Conservation (phyloP, 225 moss, liverwort and hornwort species). For the Polytrichum commune region DNA sequence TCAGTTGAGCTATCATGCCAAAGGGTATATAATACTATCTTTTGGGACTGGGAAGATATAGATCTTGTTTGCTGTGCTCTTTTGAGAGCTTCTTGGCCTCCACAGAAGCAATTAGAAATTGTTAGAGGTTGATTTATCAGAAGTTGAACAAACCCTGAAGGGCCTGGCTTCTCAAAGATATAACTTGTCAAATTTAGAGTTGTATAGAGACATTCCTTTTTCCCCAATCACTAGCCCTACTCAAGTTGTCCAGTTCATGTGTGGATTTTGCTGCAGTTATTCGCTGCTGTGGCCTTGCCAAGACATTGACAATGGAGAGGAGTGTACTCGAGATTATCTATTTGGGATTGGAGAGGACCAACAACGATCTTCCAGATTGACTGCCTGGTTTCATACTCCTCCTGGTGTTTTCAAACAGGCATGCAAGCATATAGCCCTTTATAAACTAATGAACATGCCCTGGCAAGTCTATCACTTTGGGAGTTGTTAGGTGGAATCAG, state of each 20-base stretch:
- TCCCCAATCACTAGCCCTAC: too few relatives aligned
- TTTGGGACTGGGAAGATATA: too few relatives aligned
- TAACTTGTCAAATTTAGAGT: too few relatives aligned
- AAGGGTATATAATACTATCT: too few relatives aligned
- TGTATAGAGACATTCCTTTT: too few relatives aligned
- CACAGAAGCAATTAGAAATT: too few relatives aligned
- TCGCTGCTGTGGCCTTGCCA: conserved; percentile 90
- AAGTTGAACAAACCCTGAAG: too few relatives aligned
- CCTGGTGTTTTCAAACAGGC: conserved; percentile 64
- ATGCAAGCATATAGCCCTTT: conserved; percentile 12
- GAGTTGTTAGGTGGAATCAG: background rate
- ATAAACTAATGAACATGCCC: background rate
- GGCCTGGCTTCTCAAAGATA: too few relatives aligned
- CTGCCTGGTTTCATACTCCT: conserved; percentile 85
- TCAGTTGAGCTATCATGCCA: too few relatives aligned
- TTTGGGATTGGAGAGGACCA: conserved; percentile 82
- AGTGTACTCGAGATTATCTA: conserved; percentile 86
- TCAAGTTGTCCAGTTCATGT: background rate
- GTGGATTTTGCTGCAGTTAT: conserved; percentile 61
- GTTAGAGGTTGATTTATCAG: too few relatives aligned
- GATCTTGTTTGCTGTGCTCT: too few relatives aligned
- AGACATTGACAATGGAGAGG: conserved; percentile 72
- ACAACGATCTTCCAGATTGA: conserved; percentile 78
- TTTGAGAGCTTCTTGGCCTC: too few relatives aligned
- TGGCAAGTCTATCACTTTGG: background rate